phyloP scores from a whole-genome alignment of 805 yeast species.

The Lipomyces sp. region DNA sequence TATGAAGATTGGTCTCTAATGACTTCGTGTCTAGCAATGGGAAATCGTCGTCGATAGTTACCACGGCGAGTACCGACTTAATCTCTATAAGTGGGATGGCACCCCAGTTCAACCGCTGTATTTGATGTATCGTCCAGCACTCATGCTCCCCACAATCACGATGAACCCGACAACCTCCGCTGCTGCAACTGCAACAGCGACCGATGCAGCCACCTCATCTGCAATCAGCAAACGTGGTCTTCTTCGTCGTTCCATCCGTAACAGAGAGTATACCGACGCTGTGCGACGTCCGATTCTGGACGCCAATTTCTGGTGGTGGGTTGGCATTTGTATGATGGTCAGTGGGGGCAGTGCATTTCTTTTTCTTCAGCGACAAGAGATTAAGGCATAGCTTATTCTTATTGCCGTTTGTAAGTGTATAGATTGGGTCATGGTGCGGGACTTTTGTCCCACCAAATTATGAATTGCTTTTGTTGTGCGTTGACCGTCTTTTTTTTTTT shows the following conservation, averaged over 20 bases:
- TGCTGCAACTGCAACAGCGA: slow-evolving; percentile 32
- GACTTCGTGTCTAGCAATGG: slow-evolving; percentile 12
- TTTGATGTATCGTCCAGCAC: slow-evolving; percentile 87
- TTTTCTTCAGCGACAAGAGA: slow-evolving; percentile 12
- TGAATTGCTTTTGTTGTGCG: too few species aligned
- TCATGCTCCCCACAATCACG: slow-evolving; percentile 92
- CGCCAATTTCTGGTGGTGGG: slow-evolving; percentile 39
- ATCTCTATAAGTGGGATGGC: slow-evolving; percentile 70
- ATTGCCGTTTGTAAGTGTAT: too few species aligned
- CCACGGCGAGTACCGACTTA: slow-evolving; percentile 77
- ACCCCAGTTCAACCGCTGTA: slow-evolving; percentile 80
- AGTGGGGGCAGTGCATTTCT: slow-evolving; percentile 40
- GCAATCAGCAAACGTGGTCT: slow-evolving; percentile 8
- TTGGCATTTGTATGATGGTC: slow-evolving; percentile 39
- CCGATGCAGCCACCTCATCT: background rate
- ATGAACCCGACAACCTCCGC: slow-evolving; percentile 73
- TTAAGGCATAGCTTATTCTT: too few species aligned
- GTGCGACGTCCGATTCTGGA: slow-evolving; percentile 34
- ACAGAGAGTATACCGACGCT: slow-evolving; percentile 37
- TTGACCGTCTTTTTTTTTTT: too few species aligned
- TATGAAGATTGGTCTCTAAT: background rate
- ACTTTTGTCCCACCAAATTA: too few species aligned
- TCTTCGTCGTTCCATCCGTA: slow-evolving; percentile 17
- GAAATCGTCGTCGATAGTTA: slow-evolving; percentile 66
- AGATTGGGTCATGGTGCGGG: too few species aligned